These are phyloP conservation scores for Malassezia japonica DNA, from an alignment of 1,284 basidiomycete genomes.

Conservation along the genomic window DNA sequence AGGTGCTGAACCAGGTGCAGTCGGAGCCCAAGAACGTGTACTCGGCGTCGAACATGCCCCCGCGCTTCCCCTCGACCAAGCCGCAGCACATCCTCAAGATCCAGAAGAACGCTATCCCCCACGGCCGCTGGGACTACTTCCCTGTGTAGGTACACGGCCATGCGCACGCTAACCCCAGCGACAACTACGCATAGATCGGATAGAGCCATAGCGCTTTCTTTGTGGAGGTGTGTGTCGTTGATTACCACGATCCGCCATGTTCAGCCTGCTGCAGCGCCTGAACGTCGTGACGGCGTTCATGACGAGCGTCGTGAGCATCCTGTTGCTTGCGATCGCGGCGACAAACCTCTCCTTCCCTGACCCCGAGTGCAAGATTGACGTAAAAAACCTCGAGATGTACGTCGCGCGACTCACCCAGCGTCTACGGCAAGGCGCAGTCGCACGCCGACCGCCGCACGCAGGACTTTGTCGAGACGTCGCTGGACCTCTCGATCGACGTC, in stretches of 20 bases:
- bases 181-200: conserved; percentile 21
- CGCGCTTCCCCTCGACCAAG: conserved; percentile 39
- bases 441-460: conserved; percentile 34
- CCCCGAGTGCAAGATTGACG: conserved; percentile 55
- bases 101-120: conserved; percentile 42
- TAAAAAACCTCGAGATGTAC: conserved; percentile 61
- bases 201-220: not conserved
- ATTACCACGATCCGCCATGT: conserved; percentile 10
- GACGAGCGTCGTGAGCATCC: conserved; percentile 55
- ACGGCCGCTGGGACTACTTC: conserved; percentile 40
- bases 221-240: conserved; percentile 1
- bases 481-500: conserved; percentile 56
- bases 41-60: conserved; percentile 37
- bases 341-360: conserved; percentile 20
- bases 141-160: conserved; percentile 26
- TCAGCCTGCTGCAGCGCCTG: conserved; percentile 57
- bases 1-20: conserved; percentile 44
- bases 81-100: conserved; percentile 43
- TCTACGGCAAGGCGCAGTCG: conserved; percentile 22
- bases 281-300: conserved; percentile 61
- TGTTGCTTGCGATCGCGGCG: conserved; percentile 49
- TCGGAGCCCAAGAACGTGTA: conserved; percentile 25
- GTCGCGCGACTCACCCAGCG: conserved; percentile 20
- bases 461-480: conserved; percentile 28
- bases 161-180: conserved; percentile 18